Conservation (phyloP, 2,329 filamentous ascomycete genomes). For the Trichoderma guizhouense region DNA sequence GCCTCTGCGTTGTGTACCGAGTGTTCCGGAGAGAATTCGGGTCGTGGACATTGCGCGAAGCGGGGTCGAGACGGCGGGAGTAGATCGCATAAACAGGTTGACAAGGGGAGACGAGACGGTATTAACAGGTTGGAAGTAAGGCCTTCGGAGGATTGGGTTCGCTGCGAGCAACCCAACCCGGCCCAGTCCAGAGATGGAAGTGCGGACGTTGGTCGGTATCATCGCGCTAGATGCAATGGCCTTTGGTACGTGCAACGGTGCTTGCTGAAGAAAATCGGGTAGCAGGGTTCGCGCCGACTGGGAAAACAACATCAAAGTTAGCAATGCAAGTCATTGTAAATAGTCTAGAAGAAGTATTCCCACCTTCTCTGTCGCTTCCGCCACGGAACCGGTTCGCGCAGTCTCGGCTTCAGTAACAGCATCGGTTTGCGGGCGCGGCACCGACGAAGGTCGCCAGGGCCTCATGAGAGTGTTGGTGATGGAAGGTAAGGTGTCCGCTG, state of each 20-base stretch:
- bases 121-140: conserved; percentile 26
- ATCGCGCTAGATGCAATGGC: background rate
- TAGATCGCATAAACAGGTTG: conserved; percentile 27
- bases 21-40: background rate
- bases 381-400: conserved; percentile 13
- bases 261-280: conserved; percentile 30
- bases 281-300: conserved; percentile 23
- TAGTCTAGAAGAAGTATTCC: background rate
- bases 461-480: conserved; percentile 39
- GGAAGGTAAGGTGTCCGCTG: conserved; percentile 46
- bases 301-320: conserved; percentile 14
- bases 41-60: conserved; percentile 23
- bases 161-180: conserved; percentile 31
- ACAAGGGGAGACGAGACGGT: conserved; percentile 23
- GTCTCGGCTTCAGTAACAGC: conserved; percentile 12
- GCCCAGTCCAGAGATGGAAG: conserved; percentile 25
- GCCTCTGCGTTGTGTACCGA: conserved; percentile 22
- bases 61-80: conserved; percentile 23
- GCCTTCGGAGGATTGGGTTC: conserved; percentile 28
- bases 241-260: conserved; percentile 8
- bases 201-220: conserved; percentile 2
- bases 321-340: background rate
- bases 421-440: conserved; percentile 18
- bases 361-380: conserved; percentile 13
- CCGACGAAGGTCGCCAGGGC: conserved; percentile 31